Percentiles rank a stretch among this genome's conserved stretches.
Evolutionary conservation across 306 rosid genomes (phyloP).

Genomic region (Psophocarpus tetragonolobus): DNA sequence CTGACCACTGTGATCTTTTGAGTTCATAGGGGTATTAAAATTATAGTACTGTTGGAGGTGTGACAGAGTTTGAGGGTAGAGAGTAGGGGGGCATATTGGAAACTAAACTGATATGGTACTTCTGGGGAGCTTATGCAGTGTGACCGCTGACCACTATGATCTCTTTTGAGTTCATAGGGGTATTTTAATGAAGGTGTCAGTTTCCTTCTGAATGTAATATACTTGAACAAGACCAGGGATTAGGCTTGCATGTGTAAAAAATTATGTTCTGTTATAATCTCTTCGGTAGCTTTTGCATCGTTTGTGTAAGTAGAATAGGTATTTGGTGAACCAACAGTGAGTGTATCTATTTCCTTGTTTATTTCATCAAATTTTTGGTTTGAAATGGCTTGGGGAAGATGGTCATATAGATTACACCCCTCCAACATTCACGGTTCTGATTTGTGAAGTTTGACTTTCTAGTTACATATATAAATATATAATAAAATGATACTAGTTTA

Average conservation of each 20-base stretch:
- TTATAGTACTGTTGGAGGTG: neutral
- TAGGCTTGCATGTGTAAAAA: neutral
- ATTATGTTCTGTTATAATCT: neutral
- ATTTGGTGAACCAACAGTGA: neutral
- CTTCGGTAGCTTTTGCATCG: neutral
- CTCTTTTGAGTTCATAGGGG: neutral
- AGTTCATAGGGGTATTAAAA: no score
- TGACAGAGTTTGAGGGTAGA: neutral
- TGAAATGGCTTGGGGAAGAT: conserved; percentile 12
- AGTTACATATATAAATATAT: neutral
- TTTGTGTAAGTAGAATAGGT: neutral
- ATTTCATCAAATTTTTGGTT: neutral
- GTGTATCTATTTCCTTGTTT: neutral
- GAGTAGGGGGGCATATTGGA: neutral
- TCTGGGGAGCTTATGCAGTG: neutral
- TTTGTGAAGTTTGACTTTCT: neutral
- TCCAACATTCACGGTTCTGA: neutral
- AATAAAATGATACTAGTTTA: neutral
- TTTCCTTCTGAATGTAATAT: neutral
- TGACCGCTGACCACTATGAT: neutral
- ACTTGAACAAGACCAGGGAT: conserved; percentile 19
- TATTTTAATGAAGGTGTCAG: neutral
- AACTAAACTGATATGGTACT: neutral
- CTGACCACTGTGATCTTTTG: no score
- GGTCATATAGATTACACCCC: neutral